A percentile compares a stretch with the other conserved stretches of the same genome.
These are phyloP conservation scores for Russula dissimulans DNA, from an alignment of 768 basidiomycete genomes.

Conservation along the genomic window DNA sequence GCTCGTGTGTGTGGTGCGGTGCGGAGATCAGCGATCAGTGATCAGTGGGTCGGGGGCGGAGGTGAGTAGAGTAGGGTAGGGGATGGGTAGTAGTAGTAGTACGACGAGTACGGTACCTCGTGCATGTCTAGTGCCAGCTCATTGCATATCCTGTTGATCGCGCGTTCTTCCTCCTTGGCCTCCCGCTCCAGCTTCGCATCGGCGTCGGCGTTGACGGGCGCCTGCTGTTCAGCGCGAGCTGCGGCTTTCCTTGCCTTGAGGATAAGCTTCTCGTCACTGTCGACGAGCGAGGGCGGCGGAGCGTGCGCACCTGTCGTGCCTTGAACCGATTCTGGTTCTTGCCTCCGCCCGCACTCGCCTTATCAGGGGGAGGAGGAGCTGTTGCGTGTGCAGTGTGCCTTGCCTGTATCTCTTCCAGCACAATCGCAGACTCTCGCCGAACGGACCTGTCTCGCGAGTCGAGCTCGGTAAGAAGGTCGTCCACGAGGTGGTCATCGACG, in stretches of 20 bases:
- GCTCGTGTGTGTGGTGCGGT: background rate
- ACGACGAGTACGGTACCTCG: constrained; percentile 51
- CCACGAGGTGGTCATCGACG: constrained; percentile 54
- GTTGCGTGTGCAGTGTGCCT: background rate
- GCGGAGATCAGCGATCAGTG: background rate
- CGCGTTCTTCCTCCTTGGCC: constrained; percentile 56
- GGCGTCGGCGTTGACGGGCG: constrained; percentile 45
- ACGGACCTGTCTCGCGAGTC: constrained; percentile 49
- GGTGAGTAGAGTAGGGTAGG: background rate
- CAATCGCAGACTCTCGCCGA: constrained; percentile 39
- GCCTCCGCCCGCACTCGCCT: constrained; percentile 33
- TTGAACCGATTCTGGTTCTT: constrained; percentile 49
- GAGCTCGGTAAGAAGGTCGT: constrained; percentile 70
- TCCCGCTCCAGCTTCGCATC: constrained; percentile 55
- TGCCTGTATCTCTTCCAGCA: constrained; percentile 37
- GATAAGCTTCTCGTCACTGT: constrained; percentile 10
- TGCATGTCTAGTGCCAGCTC: constrained; percentile 54
- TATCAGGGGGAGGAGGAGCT: constrained; percentile 20
- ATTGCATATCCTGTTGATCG: constrained; percentile 56
- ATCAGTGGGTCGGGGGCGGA: background rate
- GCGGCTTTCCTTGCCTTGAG: constrained; percentile 65
- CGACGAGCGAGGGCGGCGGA: background rate
- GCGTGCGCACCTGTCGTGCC: constrained; percentile 53
- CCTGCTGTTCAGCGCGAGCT: constrained; percentile 43
- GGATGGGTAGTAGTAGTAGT: background rate